Evolutionary conservation across 2,329 filamentous ascomycete species (phyloP).

Genomic region (Pyrenochaeta sp.): DNA sequence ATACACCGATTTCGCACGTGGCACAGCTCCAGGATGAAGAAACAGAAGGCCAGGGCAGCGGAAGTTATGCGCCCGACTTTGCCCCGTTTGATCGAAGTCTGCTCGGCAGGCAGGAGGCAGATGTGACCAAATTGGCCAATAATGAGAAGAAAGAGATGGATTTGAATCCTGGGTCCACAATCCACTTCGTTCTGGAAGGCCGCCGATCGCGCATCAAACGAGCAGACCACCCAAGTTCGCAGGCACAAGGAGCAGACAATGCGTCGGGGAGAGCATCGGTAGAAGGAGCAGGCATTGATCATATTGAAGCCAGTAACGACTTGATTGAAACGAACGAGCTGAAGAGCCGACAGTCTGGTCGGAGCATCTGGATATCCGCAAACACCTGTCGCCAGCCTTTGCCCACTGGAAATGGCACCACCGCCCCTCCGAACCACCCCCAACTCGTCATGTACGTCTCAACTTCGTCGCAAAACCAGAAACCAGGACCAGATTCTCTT

Average conservation of each 20-base stretch:
- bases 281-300: conserved; percentile 8
- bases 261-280: conserved; percentile 4
- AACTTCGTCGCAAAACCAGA: conserved; percentile 66
- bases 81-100: conserved; percentile 67
- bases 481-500: conserved; percentile 67
- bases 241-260: conserved; percentile 22
- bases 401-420: conserved; percentile 58
- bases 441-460: conserved; percentile 84
- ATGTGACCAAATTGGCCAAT: conserved; percentile 63
- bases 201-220: conserved; percentile 59
- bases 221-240: conserved; percentile 31
- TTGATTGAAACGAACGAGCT: conserved; percentile 15
- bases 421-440: conserved; percentile 51
- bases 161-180: conserved; percentile 67
- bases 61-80: conserved; percentile 68
- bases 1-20: conserved; percentile 42
- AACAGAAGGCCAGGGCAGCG: conserved; percentile 41
- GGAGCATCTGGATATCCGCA: conserved; percentile 77
- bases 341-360: conserved; percentile 37
- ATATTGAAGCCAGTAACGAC: conserved; percentile 6
- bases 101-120: conserved; percentile 64
- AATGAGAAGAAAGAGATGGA: conserved; percentile 69
- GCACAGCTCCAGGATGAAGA: conserved; percentile 51
- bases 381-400: conserved; percentile 84
- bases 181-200: conserved; percentile 70